Evolutionary conservation across 352 stramenopile genomes (phyloP), one percentile per base, ranked within the genome.

Genomic region (Thraustochytrium aureum): DNA sequence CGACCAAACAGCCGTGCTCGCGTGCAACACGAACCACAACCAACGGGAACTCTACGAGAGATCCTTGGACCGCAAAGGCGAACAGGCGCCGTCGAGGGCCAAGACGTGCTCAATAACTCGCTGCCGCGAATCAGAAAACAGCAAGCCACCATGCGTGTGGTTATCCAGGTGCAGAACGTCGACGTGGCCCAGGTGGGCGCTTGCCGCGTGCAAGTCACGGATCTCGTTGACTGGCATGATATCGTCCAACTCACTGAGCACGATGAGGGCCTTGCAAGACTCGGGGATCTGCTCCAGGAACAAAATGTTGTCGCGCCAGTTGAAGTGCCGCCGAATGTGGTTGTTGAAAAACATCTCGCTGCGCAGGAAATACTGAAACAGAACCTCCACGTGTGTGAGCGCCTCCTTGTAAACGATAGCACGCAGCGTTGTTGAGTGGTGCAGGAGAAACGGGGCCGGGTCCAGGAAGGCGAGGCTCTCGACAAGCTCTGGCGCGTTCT

Each of bases 301-400:
- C 12, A 79, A 39, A 41, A 74, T 30, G 43, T 79, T 79, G 14
- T 79, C 67, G 12, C 35, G 39, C 69, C 69, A 79, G 14, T 62
- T 7, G 26, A 79, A 79, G 41, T 79, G 69, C 26, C 69, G 69
- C 26, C 69, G 50, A 26, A 79, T 79, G 69, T 79, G 69, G 50
- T 64, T 67, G 43, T 50, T 79, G 56, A 79, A 79, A 32, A 74
- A 74, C 17, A 74, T 14, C 43, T 79, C 69, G 37, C 47, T 73
- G 38, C 69, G 69, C 41, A 79, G 61, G 67, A 79, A 79, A 52
- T 79, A 79, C 54, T 79, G 37, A 50, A 79, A 79, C 6, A 79
- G 35, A 35, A 67, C 45, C 59, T 79, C 69, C 7, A n/a, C 69
- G n/a, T 73, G 30, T 10, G 52, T 45, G 37, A 50, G 6, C n/a